Evolutionary conservation across 192 early-diverging fungal species (phyloP), one percentile per base, ranked within the genome.

Genomic region (Coemansia sp.): DNA sequence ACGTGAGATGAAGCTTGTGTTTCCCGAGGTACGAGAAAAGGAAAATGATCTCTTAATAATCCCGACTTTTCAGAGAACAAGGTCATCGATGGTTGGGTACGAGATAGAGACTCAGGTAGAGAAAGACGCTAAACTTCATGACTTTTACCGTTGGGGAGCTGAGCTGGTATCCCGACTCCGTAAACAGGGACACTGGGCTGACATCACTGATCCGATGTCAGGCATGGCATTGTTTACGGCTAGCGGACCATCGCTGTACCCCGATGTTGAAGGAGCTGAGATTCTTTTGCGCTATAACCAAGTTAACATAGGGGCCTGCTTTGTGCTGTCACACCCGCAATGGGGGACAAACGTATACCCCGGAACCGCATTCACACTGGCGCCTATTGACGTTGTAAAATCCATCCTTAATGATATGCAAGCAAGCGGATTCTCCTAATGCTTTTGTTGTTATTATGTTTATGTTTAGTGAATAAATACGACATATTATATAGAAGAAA

Each of bases 331-430:
- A 37, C 96, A 98, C 64, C 96, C 96, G 9, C 71, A 73, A 62
- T 98, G 96, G 96, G 93, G 92, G 3, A 94, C 93, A 52, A 86
- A 90, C 48, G 87, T 91, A 58, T 98, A 98, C 71, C 96, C 96
- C 10, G 88, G 90, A 1, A 94, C 94, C 0, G 79, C 94, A 39
- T 96, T 98, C 62, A 87, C 93, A 7, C 88, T 88, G 13, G 92
- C 94, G 6, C 92, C 93, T 11, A 22, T 68, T 7, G 84, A 89
- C 7, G 74, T 80, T 12, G 69, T 90, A 15, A 49, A 32, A 12
- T 26, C 62, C n/a, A 52, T 47, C 15, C 46, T 84, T 12, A 59
- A 58, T n/a, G 71, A 48, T 10, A 73, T 84, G 81, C 62, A 46
- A 42, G 18, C 51, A 32, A 32, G 32, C 22, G 22, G 26, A 49